These are phyloP conservation scores for Scheffersomyces stipitis DNA, from an alignment of 805 yeast genomes.

Conservation along the genomic window DNA sequence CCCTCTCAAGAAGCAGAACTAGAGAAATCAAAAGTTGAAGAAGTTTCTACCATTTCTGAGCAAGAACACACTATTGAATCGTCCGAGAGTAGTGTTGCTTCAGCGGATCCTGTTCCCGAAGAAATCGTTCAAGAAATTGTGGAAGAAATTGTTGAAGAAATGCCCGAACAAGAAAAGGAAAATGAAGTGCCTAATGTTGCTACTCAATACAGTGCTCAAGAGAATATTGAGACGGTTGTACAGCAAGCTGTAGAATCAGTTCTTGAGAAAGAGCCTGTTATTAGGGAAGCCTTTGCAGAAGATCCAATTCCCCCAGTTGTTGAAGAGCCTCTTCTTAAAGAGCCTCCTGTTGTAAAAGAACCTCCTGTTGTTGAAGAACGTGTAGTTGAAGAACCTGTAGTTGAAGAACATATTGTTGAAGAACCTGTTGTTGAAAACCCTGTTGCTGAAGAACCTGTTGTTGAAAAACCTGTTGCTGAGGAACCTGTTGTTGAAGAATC, in stretches of 20 bases:
- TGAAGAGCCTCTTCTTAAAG: neutral
- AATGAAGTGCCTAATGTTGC: too few species aligned
- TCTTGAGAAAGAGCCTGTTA: constrained; percentile 1
- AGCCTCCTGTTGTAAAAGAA: constrained; percentile 1
- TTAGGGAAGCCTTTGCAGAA: constrained; percentile 1
- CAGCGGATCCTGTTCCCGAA: too few species aligned
- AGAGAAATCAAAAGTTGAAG: neutral
- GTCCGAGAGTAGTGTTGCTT: too few species aligned
- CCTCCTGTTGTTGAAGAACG: constrained; percentile 1
- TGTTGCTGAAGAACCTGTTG: constrained; percentile 5
- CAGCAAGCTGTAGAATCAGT: neutral
- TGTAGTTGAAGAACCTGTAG: neutral
- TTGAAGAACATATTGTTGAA: constrained; percentile 5
- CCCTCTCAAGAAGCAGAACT: neutral
- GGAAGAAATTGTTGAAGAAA: too few species aligned
- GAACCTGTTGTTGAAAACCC: constrained; percentile 2
- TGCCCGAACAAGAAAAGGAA: too few species aligned
- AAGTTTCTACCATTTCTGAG: too few species aligned
- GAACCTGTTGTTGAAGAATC: constrained; percentile 1
- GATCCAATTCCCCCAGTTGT: neutral
- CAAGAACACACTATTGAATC: too few species aligned
- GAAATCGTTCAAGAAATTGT: too few species aligned
- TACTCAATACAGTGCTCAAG: constrained; percentile 3
- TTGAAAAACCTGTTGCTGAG: neutral
- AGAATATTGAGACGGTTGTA: constrained; percentile 1